Evolutionary conservation across 2,329 filamentous ascomycete genomes (phyloP), one percentile per base, ranked within the genome.

Genomic region (Aspergillus intermedius): DNA sequence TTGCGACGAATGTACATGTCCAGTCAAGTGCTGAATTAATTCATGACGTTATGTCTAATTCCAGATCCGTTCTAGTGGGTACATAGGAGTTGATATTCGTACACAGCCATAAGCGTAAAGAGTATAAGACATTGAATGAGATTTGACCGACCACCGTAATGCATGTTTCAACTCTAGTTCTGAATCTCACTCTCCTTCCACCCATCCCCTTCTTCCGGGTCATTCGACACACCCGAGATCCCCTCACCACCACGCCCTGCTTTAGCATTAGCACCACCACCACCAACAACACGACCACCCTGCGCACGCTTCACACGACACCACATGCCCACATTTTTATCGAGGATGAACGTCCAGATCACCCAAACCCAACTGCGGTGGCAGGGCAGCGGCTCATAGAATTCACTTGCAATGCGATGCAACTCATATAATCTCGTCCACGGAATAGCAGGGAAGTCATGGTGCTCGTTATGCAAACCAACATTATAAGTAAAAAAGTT

Each of bases 401-500:
- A 98, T 71, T 97, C 93, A 55, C 79, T 79, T 1, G 93, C 93
- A 49, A 94, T 87, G 54, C 82, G 73, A 63, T 91, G 83, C 47
- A 98, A 76, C 63, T 77, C 78, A 47, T 84, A 87, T 35, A 98
- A 78, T 28, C 86, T 79, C 8, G 90, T 96, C 93, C 93, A 98
- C 0, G 93, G 91, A 42, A 98, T 82, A 43, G 93, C 93, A 9
- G 93, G 93, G 73, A 98, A 98, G 70, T 98, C 93, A 69, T 98
- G 93, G 72, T 98, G 93, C 76, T 98, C 93, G 67, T 98, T 98
- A 76, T 98, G 93, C 63, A 96, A 75, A 46, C 93, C 93, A 42
- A 98, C 93, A 61, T 98, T 98, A 77, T 97, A 98, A 1, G 91
- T 95, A 44, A 98, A 73, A 61, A 90, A 72, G 73, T 98, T 98